phyloP scores from a whole-genome alignment of 352 stramenopile genomes.

The Phytophthora nicotianae region DNA sequence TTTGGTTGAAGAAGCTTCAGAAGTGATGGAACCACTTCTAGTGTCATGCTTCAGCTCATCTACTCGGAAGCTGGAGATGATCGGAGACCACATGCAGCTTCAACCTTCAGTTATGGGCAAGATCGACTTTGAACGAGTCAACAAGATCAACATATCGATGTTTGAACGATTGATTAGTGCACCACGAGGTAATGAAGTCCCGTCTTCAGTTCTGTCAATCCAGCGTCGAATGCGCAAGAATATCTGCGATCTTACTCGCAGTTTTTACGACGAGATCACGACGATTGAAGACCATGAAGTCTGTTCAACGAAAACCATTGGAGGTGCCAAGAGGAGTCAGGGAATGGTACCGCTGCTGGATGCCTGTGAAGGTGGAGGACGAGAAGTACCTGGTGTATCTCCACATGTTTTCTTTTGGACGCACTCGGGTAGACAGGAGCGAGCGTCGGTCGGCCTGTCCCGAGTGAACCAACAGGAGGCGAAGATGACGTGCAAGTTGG shows the following conservation, averaged over 20 bases:
- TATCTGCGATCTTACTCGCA: constrained; percentile 86
- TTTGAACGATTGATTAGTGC: constrained; percentile 88
- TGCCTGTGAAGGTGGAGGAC: constrained; percentile 48
- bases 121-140: constrained; percentile 85
- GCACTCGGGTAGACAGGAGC: constrained; percentile 65
- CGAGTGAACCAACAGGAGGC: constrained; percentile 76
- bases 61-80: constrained; percentile 90
- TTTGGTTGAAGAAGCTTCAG: constrained; percentile 86
- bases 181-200: constrained; percentile 60
- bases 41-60: constrained; percentile 85
- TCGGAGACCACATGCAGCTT: constrained; percentile 88
- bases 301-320: constrained; percentile 65
- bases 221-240: constrained; percentile 89
- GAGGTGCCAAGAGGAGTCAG: constrained; percentile 3
- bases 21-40: constrained; percentile 88
- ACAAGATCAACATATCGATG: constrained; percentile 91
- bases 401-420: constrained; percentile 90
- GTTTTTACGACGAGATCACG: constrained; percentile 83
- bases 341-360: constrained; percentile 20
- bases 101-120: constrained; percentile 84
- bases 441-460: constrained; percentile 72
- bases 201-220: constrained; percentile 83
- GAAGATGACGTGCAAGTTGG: constrained; percentile 78
- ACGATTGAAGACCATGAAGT: constrained; percentile 80
- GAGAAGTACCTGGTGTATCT: constrained; percentile 79